Conservation (phyloP, 805 yeast species). For the Wickerhamomyces strasburgensis region DNA sequence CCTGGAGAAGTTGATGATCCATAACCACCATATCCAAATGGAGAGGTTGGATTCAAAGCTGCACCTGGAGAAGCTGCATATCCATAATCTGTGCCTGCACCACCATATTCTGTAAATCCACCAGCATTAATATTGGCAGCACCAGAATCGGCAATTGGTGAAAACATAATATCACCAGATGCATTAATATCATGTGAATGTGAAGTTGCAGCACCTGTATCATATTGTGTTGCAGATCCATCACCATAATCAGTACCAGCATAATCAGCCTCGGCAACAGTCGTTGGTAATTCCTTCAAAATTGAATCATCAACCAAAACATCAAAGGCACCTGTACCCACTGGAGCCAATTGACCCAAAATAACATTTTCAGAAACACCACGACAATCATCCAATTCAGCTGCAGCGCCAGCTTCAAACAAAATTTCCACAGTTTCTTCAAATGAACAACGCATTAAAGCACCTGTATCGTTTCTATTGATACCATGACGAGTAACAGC, state of each 20-base stretch:
- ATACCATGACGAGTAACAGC: slow-evolving; percentile 99
- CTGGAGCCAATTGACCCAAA: slow-evolving; percentile 97
- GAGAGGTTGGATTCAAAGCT: slow-evolving; percentile 41
- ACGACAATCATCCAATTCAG: slow-evolving; percentile 95
- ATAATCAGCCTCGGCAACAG: slow-evolving; percentile 34
- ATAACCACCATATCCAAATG: slow-evolving; percentile 40
- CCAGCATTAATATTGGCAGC: slow-evolving; percentile 75
- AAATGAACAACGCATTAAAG: slow-evolving; percentile 98
- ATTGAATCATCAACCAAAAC: slow-evolving; percentile 90
- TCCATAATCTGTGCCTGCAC: slow-evolving; percentile 49
- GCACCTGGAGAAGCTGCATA: slow-evolving; percentile 60
- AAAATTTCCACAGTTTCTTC: slow-evolving; percentile 98
- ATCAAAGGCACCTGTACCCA: slow-evolving; percentile 98
- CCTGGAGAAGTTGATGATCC: slow-evolving; percentile 48
- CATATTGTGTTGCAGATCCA: slow-evolving; percentile 89
- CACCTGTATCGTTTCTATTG: slow-evolving; percentile 98
- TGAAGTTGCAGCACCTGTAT: slow-evolving; percentile 67
- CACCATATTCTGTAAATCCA: slow-evolving; percentile 53
- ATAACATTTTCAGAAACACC: slow-evolving; percentile 98
- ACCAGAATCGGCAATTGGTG: slow-evolving; percentile 89
- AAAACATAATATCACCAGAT: slow-evolving; percentile 76
- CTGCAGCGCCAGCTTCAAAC: slow-evolving; percentile 97
- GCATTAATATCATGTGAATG: slow-evolving; percentile 59
- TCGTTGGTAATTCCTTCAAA: slow-evolving; percentile 44
- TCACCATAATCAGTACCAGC: slow-evolving; percentile 37